These are phyloP conservation scores for Gossypium trilobum DNA, from an alignment of 441 rosid species.

Conservation along the genomic window DNA sequence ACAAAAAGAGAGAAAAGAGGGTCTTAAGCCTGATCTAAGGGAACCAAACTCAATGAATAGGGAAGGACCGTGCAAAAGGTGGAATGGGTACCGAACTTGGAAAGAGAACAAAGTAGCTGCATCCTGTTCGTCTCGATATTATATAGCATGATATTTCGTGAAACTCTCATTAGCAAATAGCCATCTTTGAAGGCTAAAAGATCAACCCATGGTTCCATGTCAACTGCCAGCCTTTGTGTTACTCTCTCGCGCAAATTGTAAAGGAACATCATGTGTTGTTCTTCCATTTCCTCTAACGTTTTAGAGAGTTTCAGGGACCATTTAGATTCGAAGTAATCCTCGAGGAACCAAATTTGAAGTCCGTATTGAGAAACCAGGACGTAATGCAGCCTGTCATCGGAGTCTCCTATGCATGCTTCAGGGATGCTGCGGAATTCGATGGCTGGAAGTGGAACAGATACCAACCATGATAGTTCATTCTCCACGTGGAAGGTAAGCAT, in stretches of 20 bases:
- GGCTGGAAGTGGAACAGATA: conserved; percentile 28
- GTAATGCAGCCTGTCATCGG: conserved; percentile 22
- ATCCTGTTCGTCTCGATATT: conserved; percentile 17
- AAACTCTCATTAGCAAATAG: conserved; percentile 22
- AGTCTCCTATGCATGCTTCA: conserved; percentile 33
- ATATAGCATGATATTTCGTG: conserved; percentile 18
- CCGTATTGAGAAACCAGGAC: conserved; percentile 28
- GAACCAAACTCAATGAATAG: conserved; percentile 29
- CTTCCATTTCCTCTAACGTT: conserved; percentile 25
- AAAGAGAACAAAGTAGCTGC: conserved; percentile 14
- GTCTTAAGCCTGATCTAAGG: conserved; percentile 9
- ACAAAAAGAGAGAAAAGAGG: not conserved
- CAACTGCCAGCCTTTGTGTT: not conserved
- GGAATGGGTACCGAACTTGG: conserved; percentile 14
- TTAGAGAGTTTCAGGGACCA: conserved; percentile 28
- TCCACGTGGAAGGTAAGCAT: conserved; percentile 28
- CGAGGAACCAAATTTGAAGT: conserved; percentile 33
- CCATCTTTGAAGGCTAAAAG: conserved; percentile 36
- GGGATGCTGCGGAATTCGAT: conserved; percentile 15
- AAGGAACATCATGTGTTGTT: conserved; percentile 19
- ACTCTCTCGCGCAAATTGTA: conserved; percentile 16
- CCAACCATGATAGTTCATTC: conserved; percentile 27
- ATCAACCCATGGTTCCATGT: conserved; percentile 22
- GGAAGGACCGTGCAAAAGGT: conserved; percentile 24
- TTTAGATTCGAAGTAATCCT: conserved; percentile 28